Evolutionary conservation across 495 filamentous ascomycete species (phyloP), one percentile per base, ranked within the genome.

Genomic region (Pyrenula massariospora): DNA sequence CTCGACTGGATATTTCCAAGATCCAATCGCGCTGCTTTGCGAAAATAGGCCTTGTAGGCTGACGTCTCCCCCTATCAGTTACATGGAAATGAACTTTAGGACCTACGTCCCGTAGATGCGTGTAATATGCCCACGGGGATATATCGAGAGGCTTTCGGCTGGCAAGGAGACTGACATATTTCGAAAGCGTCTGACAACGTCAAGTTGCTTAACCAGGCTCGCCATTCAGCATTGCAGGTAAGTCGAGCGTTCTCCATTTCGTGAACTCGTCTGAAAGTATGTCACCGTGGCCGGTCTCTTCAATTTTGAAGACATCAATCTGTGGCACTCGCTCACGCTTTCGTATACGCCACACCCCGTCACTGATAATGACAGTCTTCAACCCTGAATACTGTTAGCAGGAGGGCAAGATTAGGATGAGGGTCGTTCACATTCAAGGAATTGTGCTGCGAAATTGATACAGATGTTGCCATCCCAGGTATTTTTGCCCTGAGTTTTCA

Each of bases 401-500:
- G 11, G 49, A 56, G 12, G 15, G 55, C 25, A 25, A 22, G 3
- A 22, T 11, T 11, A 50, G 15, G 55, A 20, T 49, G 57, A 24
- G 1, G 21, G 15, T 12, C 2, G 51, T 77, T 63, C 64, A 89
- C 87, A 93, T 12, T 85, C 82, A 20, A 98, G 68, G 60, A 96
- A 89, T 0, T 66, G 72, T 3, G 76, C 81, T 3, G 89, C 78
- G 70, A 96, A 95, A 58, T 93, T 93, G 68, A 96, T 92, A 62
- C 92, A 96, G 22, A 84, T 73, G 62, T 95, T 90, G 1, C 86
- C 91, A 68, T 96, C 86, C 93, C 93, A 98, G 12, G 75, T 78
- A 0, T 74, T 73, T 25, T 75, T 77, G 0, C 85, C 84, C 2
- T 76, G 67, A 25, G 78, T 77, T 60, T 83, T 80, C 24, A 93